Evolutionary conservation across 768 basidiomycete genomes (phyloP).

Genomic region (Pulveroboletus sp.): DNA sequence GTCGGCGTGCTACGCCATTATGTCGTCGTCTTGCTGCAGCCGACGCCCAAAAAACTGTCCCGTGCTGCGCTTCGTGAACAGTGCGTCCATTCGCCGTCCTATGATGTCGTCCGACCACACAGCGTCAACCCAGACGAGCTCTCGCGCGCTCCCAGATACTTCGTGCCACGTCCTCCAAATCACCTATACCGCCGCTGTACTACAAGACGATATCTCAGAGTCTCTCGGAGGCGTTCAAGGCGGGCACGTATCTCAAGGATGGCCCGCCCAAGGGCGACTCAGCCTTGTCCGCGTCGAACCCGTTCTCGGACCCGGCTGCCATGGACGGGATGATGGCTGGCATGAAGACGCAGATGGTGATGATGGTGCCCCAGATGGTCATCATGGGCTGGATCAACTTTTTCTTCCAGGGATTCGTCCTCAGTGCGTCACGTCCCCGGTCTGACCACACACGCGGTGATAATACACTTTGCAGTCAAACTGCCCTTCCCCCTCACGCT

Average conservation of each 20-base stretch:
- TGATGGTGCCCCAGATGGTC: constrained; percentile 98
- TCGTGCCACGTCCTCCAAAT: constrained; percentile 73
- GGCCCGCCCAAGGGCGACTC: constrained; percentile 66
- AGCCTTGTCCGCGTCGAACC: constrained; percentile 63
- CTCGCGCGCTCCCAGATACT: constrained; percentile 81
- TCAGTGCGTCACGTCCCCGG: constrained; percentile 65
- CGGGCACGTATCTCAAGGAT: constrained; percentile 84
- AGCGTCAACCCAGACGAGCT: constrained; percentile 51
- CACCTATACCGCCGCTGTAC: constrained; percentile 70
- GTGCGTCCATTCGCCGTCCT: constrained; percentile 45
- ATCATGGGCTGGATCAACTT: constrained; percentile 99
- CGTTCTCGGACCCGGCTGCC: constrained; percentile 81
- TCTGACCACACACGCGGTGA: constrained; percentile 1
- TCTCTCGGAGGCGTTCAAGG: constrained; percentile 65
- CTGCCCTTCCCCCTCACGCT: constrained; percentile 94
- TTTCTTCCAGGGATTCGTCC: constrained; percentile 98
- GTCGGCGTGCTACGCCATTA: constrained; percentile 93
- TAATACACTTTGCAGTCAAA: constrained; percentile 58
- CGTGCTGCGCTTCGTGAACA: constrained; percentile 86
- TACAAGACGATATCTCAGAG: constrained; percentile 74
- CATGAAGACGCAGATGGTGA: constrained; percentile 98
- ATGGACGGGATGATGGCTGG: constrained; percentile 99
- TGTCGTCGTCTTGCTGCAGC: constrained; percentile 80
- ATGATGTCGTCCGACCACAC: neutral
- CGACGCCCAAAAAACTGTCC: constrained; percentile 75